Evolutionary conservation across 805 yeast species (phyloP).

Genomic region (Ogataea pilisensis): DNA sequence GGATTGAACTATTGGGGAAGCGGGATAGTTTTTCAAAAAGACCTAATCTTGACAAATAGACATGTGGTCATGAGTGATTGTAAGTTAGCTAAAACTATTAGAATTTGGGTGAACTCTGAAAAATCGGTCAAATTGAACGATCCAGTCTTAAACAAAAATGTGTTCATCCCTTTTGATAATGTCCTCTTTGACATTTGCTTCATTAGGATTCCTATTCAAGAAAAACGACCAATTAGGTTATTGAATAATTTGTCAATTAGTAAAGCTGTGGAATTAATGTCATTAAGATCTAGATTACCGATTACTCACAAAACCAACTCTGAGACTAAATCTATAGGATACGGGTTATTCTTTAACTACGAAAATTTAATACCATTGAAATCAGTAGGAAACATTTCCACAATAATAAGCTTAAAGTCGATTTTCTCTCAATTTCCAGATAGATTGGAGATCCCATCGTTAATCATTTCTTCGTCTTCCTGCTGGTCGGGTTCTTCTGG

Average conservation of each 20-base stretch:
- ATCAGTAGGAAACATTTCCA: conserved; percentile 32
- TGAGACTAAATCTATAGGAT: conserved; percentile 34
- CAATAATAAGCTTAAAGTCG: conserved; percentile 11
- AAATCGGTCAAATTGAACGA: conserved; percentile 1
- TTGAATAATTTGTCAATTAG: conserved; percentile 1
- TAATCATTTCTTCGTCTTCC: conserved; percentile 37
- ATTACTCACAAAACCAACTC: not conserved
- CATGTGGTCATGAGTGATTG: conserved; percentile 33
- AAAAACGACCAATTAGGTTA: not conserved
- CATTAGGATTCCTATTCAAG: conserved; percentile 22
- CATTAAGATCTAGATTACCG: no score
- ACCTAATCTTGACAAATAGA: conserved; percentile 36
- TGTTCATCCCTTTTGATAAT: conserved; percentile 30
- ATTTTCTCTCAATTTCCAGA: conserved; percentile 7
- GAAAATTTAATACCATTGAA: conserved; percentile 27
- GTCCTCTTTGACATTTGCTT: conserved; percentile 36
- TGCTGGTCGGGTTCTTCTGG: conserved; percentile 54
- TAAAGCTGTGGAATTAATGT: not conserved
- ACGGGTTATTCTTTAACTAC: conserved; percentile 34
- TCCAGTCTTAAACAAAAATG: conserved; percentile 8
- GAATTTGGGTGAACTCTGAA: conserved; percentile 5
- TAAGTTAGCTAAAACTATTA: conserved; percentile 13
- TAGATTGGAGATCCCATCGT: conserved; percentile 4
- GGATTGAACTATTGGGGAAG: conserved; percentile 38
- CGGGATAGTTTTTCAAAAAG: conserved; percentile 32